phyloP scores from a whole-genome alignment of 768 basidiomycete genomes.

The Tricholoma furcatifolium region DNA sequence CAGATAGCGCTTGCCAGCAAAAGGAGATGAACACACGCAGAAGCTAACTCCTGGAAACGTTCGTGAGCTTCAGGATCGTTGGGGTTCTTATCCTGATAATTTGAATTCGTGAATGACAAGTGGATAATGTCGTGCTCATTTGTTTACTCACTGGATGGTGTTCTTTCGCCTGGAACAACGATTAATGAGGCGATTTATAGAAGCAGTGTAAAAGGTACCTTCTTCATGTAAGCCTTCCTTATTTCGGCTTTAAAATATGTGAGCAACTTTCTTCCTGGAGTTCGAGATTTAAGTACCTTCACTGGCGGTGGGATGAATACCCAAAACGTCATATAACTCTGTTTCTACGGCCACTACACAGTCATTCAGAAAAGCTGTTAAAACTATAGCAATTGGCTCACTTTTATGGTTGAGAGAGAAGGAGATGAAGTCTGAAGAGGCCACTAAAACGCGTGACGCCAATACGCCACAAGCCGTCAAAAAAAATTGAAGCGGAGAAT shows the following conservation, averaged over 20 bases:
- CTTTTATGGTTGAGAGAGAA: conserved; percentile 1
- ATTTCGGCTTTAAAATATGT: conserved; percentile 62
- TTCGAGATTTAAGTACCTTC: conserved; percentile 49
- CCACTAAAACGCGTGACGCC: conserved; percentile 6
- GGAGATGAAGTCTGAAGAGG: neutral
- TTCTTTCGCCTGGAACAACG: conserved; percentile 65
- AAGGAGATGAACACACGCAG: conserved; percentile 59
- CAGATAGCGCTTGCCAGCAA: neutral
- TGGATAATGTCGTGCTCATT: neutral
- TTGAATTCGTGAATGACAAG: neutral
- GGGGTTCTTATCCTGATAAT: conserved; percentile 82
- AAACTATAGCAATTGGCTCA: neutral
- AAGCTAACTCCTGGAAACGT: conserved; percentile 86
- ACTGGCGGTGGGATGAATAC: conserved; percentile 64
- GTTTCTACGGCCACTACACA: conserved; percentile 68
- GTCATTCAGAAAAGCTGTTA: too few species aligned
- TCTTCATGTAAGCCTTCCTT: conserved; percentile 92
- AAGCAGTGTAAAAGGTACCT: conserved; percentile 48
- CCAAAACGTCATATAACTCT: conserved; percentile 85
- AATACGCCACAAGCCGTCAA: conserved; percentile 20
- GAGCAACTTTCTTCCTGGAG: conserved; percentile 12
- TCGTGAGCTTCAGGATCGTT: conserved; percentile 82
- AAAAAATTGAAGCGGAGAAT: conserved; percentile 35
- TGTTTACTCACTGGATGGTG: conserved; percentile 69
- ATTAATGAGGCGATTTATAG: conserved; percentile 17